These are phyloP conservation scores for Voacanga thouarsii DNA, from an alignment of 257 asterid species.

Conservation along the genomic window DNA sequence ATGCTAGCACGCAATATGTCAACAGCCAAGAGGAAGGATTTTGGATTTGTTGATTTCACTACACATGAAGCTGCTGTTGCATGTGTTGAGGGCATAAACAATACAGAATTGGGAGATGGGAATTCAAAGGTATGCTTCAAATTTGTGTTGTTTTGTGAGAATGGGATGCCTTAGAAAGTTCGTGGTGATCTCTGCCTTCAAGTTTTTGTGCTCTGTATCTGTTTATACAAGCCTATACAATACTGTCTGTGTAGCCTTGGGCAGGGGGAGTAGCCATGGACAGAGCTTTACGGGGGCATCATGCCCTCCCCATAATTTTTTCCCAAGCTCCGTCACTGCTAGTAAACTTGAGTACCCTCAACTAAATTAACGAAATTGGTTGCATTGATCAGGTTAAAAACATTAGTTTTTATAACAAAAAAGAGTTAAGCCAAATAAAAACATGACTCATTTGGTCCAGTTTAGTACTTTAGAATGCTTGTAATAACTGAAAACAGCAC, in stretches of 20 bases:
- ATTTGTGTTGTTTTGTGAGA: not conserved
- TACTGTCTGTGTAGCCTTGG: not conserved
- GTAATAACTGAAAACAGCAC: not conserved
- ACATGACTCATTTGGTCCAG: not conserved
- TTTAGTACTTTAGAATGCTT: not conserved
- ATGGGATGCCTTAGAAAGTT: not conserved
- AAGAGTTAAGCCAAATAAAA: not conserved
- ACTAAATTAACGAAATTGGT: not conserved
- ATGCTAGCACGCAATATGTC: conserved; percentile 57
- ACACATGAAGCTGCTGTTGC: conserved; percentile 62
- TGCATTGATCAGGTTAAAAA: not conserved
- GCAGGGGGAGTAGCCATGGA: not conserved
- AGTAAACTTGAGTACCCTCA: not conserved
- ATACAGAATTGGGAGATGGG: conserved; percentile 47
- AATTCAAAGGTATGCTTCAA: conserved; percentile 40
- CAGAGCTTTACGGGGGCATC: too few species aligned
- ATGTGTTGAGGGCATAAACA: conserved; percentile 48
- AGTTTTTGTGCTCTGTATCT: not conserved
- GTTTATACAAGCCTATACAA: not conserved
- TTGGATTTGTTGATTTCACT: conserved; percentile 56
- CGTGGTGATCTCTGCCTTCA: not conserved
- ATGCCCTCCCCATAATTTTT: not conserved
- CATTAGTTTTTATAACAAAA: not conserved
- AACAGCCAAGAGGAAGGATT: conserved; percentile 61
- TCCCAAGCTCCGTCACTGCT: too few species aligned